A percentile compares a stretch with the other conserved stretches of the same genome.
Conservation (phyloP, 331 rosid species). For the Acacia pycnantha region DNA sequence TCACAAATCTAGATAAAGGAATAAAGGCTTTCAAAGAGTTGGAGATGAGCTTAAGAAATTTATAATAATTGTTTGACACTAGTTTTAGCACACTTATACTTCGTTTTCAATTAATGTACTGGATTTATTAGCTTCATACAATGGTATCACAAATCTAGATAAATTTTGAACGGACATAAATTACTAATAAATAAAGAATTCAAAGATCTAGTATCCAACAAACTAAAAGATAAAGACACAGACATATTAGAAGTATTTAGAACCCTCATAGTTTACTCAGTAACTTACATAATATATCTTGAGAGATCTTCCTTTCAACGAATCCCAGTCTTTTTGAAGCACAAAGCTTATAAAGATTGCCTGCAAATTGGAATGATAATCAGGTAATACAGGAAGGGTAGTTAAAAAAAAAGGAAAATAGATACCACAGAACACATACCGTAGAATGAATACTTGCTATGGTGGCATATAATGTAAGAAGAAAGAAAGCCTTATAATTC, state of each 20-base stretch:
- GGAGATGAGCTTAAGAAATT: not conserved
- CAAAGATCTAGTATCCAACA: not conserved
- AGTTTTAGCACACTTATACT: not conserved
- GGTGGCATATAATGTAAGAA: conserved; percentile 78
- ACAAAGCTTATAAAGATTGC: not conserved
- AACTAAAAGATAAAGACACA: not conserved
- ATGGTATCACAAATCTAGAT: not conserved
- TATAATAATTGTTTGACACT: not conserved
- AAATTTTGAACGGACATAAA: not conserved
- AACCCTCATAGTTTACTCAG: not conserved
- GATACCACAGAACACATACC: conserved; percentile 51
- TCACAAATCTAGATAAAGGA: not conserved
- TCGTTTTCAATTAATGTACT: not conserved
- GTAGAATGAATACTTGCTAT: conserved; percentile 80
- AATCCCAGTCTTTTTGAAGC: not conserved
- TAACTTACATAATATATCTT: not conserved
- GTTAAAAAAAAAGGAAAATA: not conserved
- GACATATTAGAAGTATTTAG: not conserved
- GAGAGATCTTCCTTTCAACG: not conserved
- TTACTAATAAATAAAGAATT: not conserved
- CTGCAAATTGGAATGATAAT: not conserved
- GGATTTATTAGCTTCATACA: not conserved
- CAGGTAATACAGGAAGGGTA: not conserved
- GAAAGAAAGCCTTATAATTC: conserved; percentile 87
- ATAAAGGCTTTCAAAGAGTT: not conserved